These are phyloP conservation scores for Ceratocystis albifundus DNA, from an alignment of 2,329 filamentous ascomycete species.

Conservation along the genomic window DNA sequence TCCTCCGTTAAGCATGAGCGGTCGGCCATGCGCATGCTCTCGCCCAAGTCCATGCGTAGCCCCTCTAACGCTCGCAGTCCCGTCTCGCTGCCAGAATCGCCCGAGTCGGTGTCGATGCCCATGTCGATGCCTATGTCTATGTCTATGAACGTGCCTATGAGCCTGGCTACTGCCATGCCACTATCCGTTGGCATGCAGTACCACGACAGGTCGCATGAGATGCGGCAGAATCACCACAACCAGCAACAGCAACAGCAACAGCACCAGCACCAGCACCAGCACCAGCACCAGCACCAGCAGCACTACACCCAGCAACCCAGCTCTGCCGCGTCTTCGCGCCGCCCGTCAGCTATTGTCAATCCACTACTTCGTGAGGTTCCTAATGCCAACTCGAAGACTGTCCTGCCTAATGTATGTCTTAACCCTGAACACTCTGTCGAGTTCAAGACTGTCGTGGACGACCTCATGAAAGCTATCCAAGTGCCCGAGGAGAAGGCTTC, in stretches of 20 bases:
- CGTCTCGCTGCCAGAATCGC: not conserved
- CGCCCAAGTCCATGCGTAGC: conserved; percentile 14
- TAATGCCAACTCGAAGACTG: conserved; percentile 31
- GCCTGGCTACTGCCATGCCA: not conserved
- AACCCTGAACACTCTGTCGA: conserved; percentile 42
- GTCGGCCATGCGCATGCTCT: conserved; percentile 8
- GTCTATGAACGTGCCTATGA: not conserved
- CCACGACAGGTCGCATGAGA: not conserved
- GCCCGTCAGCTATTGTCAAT: conserved; percentile 31
- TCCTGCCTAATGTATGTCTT: conserved; percentile 38
- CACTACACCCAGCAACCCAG: not conserved
- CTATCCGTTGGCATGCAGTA: not conserved
- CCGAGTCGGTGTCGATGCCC: not conserved
- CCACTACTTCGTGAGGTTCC: conserved; percentile 21
- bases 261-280: conserved; percentile 1
- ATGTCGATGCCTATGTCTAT: conserved; percentile 1
- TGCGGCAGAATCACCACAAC: not conserved
- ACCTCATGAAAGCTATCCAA: conserved; percentile 80
- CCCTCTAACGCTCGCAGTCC: not conserved
- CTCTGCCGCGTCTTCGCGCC: conserved; percentile 26
- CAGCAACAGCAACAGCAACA: conserved; percentile 1
- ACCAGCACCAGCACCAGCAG: not conserved
- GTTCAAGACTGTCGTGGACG: conserved; percentile 75
- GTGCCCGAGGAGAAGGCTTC: conserved; percentile 35
- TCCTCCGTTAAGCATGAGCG: not conserved